Evolutionary conservation across 345 rosid genomes (phyloP).

Genomic region (Citrus cavaleriei): DNA sequence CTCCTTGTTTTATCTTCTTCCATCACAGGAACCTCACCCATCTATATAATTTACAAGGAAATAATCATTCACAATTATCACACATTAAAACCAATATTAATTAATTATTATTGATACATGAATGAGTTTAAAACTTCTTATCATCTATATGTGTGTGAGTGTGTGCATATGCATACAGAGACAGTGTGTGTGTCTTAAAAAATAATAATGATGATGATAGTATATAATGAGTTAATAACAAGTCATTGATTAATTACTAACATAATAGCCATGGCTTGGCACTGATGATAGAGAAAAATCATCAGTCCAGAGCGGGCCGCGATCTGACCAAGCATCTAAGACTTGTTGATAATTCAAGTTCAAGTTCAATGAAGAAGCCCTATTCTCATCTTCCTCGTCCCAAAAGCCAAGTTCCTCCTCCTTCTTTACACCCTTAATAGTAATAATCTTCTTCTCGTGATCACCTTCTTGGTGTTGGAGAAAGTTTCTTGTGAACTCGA

Average conservation of each 20-base stretch:
- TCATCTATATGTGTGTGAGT: no score
- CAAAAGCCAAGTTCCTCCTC: slow-evolving; percentile 31
- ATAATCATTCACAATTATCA: not conserved
- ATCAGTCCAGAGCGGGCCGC: slow-evolving; percentile 40
- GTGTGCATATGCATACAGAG: no score
- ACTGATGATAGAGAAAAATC: slow-evolving; percentile 29
- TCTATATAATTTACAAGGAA: slow-evolving; percentile 19
- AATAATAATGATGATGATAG: no score
- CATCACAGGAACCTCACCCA: slow-evolving; percentile 69
- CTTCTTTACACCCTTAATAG: slow-evolving; percentile 16
- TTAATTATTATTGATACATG: not conserved
- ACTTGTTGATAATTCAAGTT: slow-evolving; percentile 74
- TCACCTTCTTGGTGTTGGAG: slow-evolving; percentile 11
- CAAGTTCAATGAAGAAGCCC: slow-evolving; percentile 41
- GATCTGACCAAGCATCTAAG: slow-evolving; percentile 68
- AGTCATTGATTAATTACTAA: slow-evolving; percentile 25
- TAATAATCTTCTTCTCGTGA: not conserved
- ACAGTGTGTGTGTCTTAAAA: not conserved
- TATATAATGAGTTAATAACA: not conserved
- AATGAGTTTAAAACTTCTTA: not conserved
- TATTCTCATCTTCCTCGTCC: slow-evolving; percentile 37
- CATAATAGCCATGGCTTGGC: slow-evolving; percentile 34
- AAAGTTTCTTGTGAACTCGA: not conserved
- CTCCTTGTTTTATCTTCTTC: slow-evolving; percentile 64
- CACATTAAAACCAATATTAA: not conserved